Evolutionary conservation across 2,329 filamentous ascomycete genomes (phyloP).

Genomic region (Verticillium longisporum): DNA sequence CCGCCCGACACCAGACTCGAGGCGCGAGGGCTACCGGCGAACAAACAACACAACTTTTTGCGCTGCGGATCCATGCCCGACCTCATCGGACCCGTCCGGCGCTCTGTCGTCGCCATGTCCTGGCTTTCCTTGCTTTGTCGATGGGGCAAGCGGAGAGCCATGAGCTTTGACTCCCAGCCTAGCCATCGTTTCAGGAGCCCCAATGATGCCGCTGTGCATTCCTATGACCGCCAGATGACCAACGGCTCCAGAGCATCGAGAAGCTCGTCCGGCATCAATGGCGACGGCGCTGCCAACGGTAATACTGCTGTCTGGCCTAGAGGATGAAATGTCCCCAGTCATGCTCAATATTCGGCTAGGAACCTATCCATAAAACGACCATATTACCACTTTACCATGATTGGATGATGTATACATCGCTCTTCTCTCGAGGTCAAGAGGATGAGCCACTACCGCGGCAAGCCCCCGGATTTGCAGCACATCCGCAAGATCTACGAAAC

Average conservation of each 20-base stretch:
- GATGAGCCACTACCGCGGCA: too few species aligned
- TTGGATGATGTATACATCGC: background rate
- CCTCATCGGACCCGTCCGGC: background rate
- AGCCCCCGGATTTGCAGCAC: background rate
- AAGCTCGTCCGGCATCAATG: background rate
- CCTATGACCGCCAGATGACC: background rate
- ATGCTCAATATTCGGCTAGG: too few species aligned
- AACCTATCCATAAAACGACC: background rate
- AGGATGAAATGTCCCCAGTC: background rate
- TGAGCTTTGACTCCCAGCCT: background rate
- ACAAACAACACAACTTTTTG: background rate
- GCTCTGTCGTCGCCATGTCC: background rate
- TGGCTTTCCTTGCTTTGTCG: background rate
- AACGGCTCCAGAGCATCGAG: background rate
- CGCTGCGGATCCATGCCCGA: background rate
- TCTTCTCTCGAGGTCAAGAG: too few species aligned
- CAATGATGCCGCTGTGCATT: background rate
- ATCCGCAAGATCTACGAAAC: background rate
- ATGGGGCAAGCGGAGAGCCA: background rate
- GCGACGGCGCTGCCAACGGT: background rate
- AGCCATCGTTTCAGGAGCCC: background rate
- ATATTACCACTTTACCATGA: background rate
- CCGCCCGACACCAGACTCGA: background rate
- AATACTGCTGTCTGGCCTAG: background rate
- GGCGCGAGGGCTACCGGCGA: background rate